Evolutionary conservation across 1,284 basidiomycete genomes (phyloP).

Genomic region (Moesziomyces sp.): DNA sequence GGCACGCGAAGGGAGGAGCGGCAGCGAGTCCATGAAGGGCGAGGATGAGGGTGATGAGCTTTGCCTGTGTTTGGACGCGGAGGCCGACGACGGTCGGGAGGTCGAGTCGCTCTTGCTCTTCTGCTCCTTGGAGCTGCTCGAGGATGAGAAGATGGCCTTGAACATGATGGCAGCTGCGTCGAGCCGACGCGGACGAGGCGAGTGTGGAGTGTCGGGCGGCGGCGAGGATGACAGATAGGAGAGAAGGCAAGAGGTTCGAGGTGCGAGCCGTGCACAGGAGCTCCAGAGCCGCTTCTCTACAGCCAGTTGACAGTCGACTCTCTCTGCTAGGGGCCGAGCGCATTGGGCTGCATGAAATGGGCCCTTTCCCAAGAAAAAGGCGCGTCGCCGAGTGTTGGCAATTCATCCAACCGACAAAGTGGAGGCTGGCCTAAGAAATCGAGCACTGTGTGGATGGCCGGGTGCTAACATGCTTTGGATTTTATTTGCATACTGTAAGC

Average conservation of each 20-base stretch:
- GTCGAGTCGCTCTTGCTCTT: conserved; percentile 2
- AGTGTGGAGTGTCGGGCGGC: background rate
- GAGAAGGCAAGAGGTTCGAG: conserved; percentile 10
- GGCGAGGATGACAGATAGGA: conserved; percentile 5
- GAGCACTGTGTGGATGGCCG: no score
- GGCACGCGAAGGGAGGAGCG: conserved; percentile 15
- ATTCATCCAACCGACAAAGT: no score
- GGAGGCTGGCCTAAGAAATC: no score
- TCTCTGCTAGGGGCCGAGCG: no score
- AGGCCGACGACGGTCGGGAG: conserved; percentile 1
- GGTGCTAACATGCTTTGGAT: no score
- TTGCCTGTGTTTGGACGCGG: conserved; percentile 9
- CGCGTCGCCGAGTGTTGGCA: no score
- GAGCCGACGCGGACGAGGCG: background rate
- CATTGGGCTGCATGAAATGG: no score
- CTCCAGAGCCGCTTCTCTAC: no score
- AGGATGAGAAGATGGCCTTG: conserved; percentile 37
- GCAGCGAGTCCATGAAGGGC: conserved; percentile 11
- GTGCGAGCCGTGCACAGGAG: background rate
- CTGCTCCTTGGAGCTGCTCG: conserved; percentile 19
- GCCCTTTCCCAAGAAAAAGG: no score
- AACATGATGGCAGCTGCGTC: conserved; percentile 17
- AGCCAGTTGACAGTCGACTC: no score
- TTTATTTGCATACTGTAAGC: no score
- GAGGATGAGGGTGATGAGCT: conserved; percentile 12